Evolutionary conservation across 768 basidiomycete genomes (phyloP).

Genomic region (Rhodotorula sphaerocarpa): DNA sequence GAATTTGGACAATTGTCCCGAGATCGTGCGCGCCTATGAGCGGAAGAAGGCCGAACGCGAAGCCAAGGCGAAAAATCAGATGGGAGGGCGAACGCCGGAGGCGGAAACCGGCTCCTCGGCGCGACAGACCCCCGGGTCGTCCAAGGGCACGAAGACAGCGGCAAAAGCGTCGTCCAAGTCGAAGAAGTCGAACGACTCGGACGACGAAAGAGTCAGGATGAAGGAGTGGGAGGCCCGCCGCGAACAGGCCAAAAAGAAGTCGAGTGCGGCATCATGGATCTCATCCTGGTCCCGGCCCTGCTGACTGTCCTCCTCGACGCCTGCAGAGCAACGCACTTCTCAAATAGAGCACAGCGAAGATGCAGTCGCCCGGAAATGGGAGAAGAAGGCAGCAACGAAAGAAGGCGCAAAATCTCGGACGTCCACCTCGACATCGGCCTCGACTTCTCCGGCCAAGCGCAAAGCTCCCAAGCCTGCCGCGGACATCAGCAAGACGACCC

Average conservation of each 20-base stretch:
- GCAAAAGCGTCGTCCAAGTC: not conserved
- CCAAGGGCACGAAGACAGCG: not conserved
- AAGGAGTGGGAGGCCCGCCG: constrained; percentile 3
- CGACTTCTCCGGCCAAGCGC: not conserved
- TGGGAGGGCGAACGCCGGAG: not conserved
- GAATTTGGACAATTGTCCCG: constrained; percentile 17
- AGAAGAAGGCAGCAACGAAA: constrained; percentile 16
- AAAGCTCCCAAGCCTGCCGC: not conserved
- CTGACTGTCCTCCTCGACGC: not conserved
- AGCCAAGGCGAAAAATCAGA: not conserved
- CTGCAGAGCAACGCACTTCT: not conserved
- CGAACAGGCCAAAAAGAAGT: constrained; percentile 10
- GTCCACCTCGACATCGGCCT: too few species aligned
- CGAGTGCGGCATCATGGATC: not conserved
- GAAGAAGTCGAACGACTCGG: too few species aligned
- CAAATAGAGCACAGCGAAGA: too few species aligned
- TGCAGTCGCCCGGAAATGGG: constrained; percentile 22
- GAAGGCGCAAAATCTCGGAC: not conserved
- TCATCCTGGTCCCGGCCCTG: too few species aligned
- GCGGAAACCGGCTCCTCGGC: not conserved
- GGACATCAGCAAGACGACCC: not conserved
- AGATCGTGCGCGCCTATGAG: constrained; percentile 12
- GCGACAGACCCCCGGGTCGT: not conserved
- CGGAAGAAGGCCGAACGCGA: not conserved
- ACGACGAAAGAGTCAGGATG: not conserved